Evolutionary conservation across 1,284 basidiomycete species (phyloP), one percentile per base, ranked within the genome.

Genomic region (Laetiporus sulphureus): DNA sequence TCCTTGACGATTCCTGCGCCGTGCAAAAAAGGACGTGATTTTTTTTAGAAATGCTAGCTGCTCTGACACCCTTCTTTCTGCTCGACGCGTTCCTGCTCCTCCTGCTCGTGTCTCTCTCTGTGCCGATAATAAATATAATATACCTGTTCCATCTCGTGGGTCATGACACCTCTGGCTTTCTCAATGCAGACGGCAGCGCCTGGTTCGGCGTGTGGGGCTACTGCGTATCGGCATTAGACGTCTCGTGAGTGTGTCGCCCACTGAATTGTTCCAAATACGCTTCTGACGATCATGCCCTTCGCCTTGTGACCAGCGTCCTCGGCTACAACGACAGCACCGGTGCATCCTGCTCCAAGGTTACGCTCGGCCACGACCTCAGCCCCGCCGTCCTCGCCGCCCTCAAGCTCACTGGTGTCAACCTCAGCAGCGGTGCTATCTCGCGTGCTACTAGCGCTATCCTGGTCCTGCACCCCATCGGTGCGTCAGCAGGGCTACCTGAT

Each of bases 141-240:
- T 75, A 65, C 58, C 63, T 79, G 44, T 73, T 78, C 54, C 61
- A 60, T 34, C 60, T 78, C 21, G 51, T 63, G n/a, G 67, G 65
- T 10, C 55, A 64, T 37, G 55, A 63, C 44, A 55, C 53, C 19
- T 58, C 62, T 4, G 53, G 58, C 30, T 37, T 70, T 34, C 48
- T 71, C 24, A 51, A 63, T 41, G 59, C 66, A 16, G 58, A 47
- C 18, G 71, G 59, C 13, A 58, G 55, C 33, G 69, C 68, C 46
- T 62, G 58, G 32, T 76, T 79, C 57, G 76, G 77, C 44, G 67
- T 77, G 41, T 82, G 71, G 70, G 78, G 79, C 25, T 82, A 77
- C 55, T 80, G 77, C 57, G 58, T 67, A 23, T 71, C 71, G 29
- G 61, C 62, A 13, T 53, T 73, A 42, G 59, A 71, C 19, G 60